A percentile compares a stretch with the other conserved stretches of the same genome.
Evolutionary conservation across 805 yeast genomes (phyloP).

Genomic region (Metschnikowia kunwiensis): DNA sequence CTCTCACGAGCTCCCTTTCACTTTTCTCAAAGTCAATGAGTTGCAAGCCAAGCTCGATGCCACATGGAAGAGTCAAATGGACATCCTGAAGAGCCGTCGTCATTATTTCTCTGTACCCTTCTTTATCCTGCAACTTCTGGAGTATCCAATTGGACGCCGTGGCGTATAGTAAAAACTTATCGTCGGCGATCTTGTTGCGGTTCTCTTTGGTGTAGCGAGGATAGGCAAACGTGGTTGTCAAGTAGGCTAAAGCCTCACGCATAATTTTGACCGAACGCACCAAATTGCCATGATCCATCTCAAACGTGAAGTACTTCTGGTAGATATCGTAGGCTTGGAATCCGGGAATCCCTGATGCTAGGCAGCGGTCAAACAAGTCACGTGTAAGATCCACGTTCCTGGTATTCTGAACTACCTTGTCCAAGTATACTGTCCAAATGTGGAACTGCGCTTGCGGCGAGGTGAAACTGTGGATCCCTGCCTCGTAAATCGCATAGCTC

Average conservation of each 20-base stretch:
- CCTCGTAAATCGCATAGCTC: conserved; percentile 61
- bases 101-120: conserved; percentile 35
- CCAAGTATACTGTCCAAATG: conserved; percentile 68
- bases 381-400: conserved; percentile 39
- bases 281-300: conserved; percentile 51
- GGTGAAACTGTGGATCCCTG: conserved; percentile 59
- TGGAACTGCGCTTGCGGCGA: conserved; percentile 56
- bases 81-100: conserved; percentile 41
- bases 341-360: conserved; percentile 45
- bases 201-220: conserved; percentile 11
- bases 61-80: conserved; percentile 40
- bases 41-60: conserved; percentile 44
- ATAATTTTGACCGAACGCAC: conserved; percentile 40
- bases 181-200: conserved; percentile 18
- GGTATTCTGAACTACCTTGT: conserved; percentile 39
- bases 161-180: conserved; percentile 24
- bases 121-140: conserved; percentile 17
- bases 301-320: conserved; percentile 59
- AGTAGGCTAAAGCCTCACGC: conserved; percentile 15
- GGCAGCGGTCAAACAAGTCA: conserved; percentile 70
- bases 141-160: conserved; percentile 9
- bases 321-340: conserved; percentile 47
- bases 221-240: conserved; percentile 7
- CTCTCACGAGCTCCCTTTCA: conserved; percentile 54
- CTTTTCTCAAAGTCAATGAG: conserved; percentile 58